Percentiles rank a stretch among this genome's conserved stretches.
Evolutionary conservation across 2,329 filamentous ascomycete genomes (phyloP).

Genomic region (Pseudopithomyces chartarum): DNA sequence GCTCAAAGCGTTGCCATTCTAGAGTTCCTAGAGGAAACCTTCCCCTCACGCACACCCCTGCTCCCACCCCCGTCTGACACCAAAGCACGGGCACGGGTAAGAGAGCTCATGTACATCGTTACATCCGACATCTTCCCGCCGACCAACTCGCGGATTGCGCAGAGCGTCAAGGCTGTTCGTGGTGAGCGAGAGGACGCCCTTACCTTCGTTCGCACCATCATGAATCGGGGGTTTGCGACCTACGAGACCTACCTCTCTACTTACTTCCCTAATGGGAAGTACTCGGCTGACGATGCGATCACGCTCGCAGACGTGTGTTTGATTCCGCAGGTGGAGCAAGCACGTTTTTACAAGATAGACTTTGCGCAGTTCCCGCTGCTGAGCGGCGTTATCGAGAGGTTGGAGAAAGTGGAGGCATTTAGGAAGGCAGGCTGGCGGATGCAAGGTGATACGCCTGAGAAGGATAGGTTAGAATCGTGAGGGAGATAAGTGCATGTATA

Average conservation of each 20-base stretch:
- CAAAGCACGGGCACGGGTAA: constrained; percentile 54
- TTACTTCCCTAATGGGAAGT: constrained; percentile 51
- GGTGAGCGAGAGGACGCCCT: constrained; percentile 10
- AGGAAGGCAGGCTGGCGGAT: constrained; percentile 59
- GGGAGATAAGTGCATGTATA: background rate
- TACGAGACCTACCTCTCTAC: constrained; percentile 55
- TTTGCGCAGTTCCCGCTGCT: constrained; percentile 56
- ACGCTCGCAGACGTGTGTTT: constrained; percentile 65
- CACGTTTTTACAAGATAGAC: constrained; percentile 60
- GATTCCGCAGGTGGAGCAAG: constrained; percentile 63
- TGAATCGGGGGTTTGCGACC: constrained; percentile 59
- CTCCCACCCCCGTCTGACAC: constrained; percentile 53
- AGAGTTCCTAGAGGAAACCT: constrained; percentile 65
- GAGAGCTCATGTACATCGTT: constrained; percentile 61
- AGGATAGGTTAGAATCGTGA: constrained; percentile 21
- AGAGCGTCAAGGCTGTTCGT: constrained; percentile 54
- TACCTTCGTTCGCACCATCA: constrained; percentile 37
- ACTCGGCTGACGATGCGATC: constrained; percentile 61
- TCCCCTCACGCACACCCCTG: constrained; percentile 48
- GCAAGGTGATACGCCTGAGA: constrained; percentile 48
- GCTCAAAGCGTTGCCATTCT: constrained; percentile 61
- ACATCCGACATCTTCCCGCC: constrained; percentile 64
- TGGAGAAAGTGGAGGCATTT: constrained; percentile 58
- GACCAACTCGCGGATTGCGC: constrained; percentile 62
- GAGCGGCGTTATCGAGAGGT: constrained; percentile 49